Base-by-base conservation (phyloP, 2,329 filamentous ascomycete species). In the Colletotrichum sp. region DNA sequence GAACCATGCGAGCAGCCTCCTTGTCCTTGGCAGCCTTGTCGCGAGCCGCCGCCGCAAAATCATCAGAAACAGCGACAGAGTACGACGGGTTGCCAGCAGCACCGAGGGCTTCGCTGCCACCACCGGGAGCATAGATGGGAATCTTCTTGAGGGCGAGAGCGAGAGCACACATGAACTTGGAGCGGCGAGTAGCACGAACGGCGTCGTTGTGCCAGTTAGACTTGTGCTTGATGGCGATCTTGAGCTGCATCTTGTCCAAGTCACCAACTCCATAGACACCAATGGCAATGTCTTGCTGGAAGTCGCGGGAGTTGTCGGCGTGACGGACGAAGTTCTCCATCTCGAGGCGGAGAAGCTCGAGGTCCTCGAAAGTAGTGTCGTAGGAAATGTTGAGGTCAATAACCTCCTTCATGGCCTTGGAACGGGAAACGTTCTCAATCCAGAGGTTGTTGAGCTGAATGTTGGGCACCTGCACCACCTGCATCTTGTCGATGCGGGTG, bases 141-240 rank as follows among this genome's bases (percentile, higher is more conserved):
- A 99, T 90, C 86, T 94, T 96, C 85, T 95, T 94, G 74, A 98
- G 87, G 5, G 96, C 96, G 10, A 96, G 85, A 6, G 97, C 93
- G 74, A 99, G 88, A 1, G 97, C 97, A 82, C 96, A 98, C 93
- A 99, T 98, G 87, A 99, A 99, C 85, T 98, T 99, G 83, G 94
- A 98, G 76, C 96, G 93, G 68, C 96, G 93, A 8, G 94, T 91
- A 21, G 93, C 93, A 55, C 96, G 94, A 55, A 98, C 90, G 2
- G 91, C 90, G 79, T 98, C 96, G 84, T 98, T 96, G 79, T 95
- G 92, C 94, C 95, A 96, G 86, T 96, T 97, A 74, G 93, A 95
- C 87, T 99, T 99, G 89, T 99, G 96, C 81, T 94, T 93, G 82
- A 98, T 96, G 80, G 94, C 93, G 52, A 98, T 89, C 80, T 93